A percentile compares a stretch with the other conserved stretches of the same genome.
These are phyloP conservation scores for Fistulinella cinereoalba DNA, from an alignment of 1,284 basidiomycete genomes.

Conservation along the genomic window DNA sequence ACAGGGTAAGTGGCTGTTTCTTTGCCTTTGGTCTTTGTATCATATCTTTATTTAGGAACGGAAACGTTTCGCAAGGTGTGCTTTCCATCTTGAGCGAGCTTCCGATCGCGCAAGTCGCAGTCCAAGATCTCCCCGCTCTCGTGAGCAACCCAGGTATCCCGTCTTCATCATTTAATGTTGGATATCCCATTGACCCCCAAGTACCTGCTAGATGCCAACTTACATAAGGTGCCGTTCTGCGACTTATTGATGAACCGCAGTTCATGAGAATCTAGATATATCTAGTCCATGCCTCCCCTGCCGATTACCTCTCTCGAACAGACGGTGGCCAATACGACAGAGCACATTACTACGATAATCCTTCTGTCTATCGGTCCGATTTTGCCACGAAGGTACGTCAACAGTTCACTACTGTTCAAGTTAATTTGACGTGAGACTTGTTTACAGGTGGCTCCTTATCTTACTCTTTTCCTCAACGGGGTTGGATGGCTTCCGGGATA, in stretches of 20 bases:
- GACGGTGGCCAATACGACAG: slow-evolving; percentile 62
- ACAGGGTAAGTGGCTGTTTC: slow-evolving; percentile 59
- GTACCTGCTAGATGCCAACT: slow-evolving; percentile 48
- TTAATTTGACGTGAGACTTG: not conserved
- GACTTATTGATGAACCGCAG: too few species aligned
- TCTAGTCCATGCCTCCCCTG: slow-evolving; percentile 68
- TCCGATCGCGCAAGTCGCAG: slow-evolving; percentile 58
- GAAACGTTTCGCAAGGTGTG: slow-evolving; percentile 78
- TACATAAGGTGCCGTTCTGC: slow-evolving; percentile 42
- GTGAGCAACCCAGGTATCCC: slow-evolving; percentile 48
- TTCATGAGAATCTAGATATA: slow-evolving; percentile 58
- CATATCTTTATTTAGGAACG: slow-evolving; percentile 46
- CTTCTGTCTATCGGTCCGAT: slow-evolving; percentile 60
- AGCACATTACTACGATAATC: slow-evolving; percentile 68
- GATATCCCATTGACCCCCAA: slow-evolving; percentile 1
- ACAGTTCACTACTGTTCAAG: not conserved
- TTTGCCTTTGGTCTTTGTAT: not conserved
- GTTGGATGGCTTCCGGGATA: slow-evolving; percentile 77
- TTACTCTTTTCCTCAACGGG: slow-evolving; percentile 83
- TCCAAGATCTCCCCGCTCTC: slow-evolving; percentile 56
- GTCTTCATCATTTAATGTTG: not conserved
- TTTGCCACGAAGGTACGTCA: slow-evolving; percentile 69
- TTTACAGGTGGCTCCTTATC: slow-evolving; percentile 77
- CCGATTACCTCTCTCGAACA: slow-evolving; percentile 62
- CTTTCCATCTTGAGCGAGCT: slow-evolving; percentile 70